These are phyloP conservation scores for Sordaria brevicollis DNA, from an alignment of 495 filamentous ascomycete genomes.

Conservation along the genomic window DNA sequence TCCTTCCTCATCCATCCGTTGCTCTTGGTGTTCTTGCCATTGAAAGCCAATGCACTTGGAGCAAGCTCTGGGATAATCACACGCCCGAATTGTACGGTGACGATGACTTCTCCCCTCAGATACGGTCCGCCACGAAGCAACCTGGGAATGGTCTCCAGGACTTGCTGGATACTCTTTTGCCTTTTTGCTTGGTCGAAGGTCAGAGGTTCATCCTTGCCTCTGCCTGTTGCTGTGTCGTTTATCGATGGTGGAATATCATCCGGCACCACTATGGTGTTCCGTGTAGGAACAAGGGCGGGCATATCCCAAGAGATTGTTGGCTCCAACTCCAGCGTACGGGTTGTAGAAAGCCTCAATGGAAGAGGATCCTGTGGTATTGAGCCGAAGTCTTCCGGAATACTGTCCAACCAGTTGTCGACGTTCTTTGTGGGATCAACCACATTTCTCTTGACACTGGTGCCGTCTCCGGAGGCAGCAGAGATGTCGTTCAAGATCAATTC, in stretches of 20 bases:
- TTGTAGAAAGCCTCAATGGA: neutral
- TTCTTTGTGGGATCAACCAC: neutral
- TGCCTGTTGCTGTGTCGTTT: neutral
- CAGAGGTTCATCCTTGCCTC: neutral
- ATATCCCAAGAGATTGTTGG: constrained; percentile 2
- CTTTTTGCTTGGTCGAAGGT: neutral
- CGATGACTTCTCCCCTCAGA: constrained; percentile 20
- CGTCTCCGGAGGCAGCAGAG: neutral
- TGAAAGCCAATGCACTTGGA: constrained; percentile 9
- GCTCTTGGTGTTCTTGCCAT: neutral
- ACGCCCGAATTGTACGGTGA: constrained; percentile 35
- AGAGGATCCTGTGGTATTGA: neutral
- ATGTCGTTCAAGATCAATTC: neutral
- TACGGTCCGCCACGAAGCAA: constrained; percentile 7
- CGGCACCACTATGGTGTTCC: constrained; percentile 1
- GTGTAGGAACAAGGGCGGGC: constrained; percentile 4
- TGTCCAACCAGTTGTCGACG: neutral
- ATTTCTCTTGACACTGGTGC: neutral
- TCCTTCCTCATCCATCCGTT: constrained; percentile 10
- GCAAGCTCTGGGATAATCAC: constrained; percentile 19
- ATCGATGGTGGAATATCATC: neutral
- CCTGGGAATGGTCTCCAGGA: neutral
- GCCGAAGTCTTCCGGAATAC: neutral
- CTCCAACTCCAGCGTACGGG: neutral
- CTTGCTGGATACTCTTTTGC: neutral